These are phyloP conservation scores for Daldinia sp. DNA, from an alignment of 2,329 filamentous ascomycete genomes.

Conservation along the genomic window DNA sequence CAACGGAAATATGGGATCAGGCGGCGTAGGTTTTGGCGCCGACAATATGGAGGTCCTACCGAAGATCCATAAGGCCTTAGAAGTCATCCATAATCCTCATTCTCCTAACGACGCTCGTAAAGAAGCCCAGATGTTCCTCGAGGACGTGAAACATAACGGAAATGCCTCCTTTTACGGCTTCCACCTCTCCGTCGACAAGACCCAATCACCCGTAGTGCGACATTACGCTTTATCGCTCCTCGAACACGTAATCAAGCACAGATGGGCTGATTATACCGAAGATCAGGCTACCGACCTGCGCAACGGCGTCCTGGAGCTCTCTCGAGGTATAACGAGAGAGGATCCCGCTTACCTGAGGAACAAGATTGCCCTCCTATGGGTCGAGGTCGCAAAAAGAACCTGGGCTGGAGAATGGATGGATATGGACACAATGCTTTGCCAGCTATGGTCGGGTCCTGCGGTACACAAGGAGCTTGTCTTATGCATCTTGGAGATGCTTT, in stretches of 20 bases:
- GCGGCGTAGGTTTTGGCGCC: slow-evolving; percentile 50
- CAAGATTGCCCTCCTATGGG: slow-evolving; percentile 94
- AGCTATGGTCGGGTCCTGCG: slow-evolving; percentile 76
- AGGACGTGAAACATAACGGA: slow-evolving; percentile 79
- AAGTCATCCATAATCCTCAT: slow-evolving; percentile 83
- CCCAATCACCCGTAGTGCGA: slow-evolving; percentile 81
- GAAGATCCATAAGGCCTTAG: slow-evolving; percentile 83
- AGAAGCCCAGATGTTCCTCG: slow-evolving; percentile 85
- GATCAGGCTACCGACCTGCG: slow-evolving; percentile 75
- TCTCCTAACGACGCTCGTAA: slow-evolving; percentile 83
- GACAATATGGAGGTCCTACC: slow-evolving; percentile 60
- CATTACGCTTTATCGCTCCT: slow-evolving; percentile 94
- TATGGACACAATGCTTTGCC: slow-evolving; percentile 86
- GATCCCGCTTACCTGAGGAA: slow-evolving; percentile 88
- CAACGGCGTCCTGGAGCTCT: slow-evolving; percentile 80
- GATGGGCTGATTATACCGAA: slow-evolving; percentile 76
- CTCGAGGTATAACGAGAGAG: slow-evolving; percentile 71
- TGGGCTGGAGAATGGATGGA: slow-evolving; percentile 95
- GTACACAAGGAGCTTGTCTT: slow-evolving; percentile 86
- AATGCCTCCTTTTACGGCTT: slow-evolving; percentile 88
- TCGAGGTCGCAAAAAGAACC: slow-evolving; percentile 89
- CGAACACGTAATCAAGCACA: slow-evolving; percentile 87
- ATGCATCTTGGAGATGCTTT: slow-evolving; percentile 86
- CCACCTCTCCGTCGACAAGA: slow-evolving; percentile 76
- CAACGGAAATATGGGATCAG: slow-evolving; percentile 44